A percentile compares a stretch with the other conserved stretches of the same genome.
Conservation (phyloP, 2,329 filamentous ascomycete genomes). For the Penicillium sp. region DNA sequence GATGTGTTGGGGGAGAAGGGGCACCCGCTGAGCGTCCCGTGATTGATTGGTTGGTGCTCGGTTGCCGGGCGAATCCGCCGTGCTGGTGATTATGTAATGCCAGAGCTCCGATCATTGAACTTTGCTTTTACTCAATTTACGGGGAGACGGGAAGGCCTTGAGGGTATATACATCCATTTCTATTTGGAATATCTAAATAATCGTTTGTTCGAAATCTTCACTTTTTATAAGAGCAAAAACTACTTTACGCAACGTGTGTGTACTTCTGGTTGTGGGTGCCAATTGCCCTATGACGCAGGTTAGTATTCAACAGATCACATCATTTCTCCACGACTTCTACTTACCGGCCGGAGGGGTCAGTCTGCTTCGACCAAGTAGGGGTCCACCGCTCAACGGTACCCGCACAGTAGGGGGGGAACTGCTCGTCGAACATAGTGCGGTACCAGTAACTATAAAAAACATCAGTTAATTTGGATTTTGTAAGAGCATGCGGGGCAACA, state of each 20-base stretch:
- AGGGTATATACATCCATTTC: constrained; percentile 3
- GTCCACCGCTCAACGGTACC: constrained; percentile 95
- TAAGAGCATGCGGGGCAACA: constrained; percentile 32
- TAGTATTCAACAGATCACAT: constrained; percentile 8
- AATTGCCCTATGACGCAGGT: constrained; percentile 62
- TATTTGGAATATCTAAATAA: constrained; percentile 14
- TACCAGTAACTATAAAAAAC: constrained; percentile 77
- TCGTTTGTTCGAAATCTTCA: background rate
- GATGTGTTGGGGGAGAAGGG: constrained; percentile 30
- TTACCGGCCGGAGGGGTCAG: constrained; percentile 88
- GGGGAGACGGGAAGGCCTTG: background rate
- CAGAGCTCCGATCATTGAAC: background rate
- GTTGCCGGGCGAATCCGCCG: constrained; percentile 40
- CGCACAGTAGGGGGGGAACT: constrained; percentile 90
- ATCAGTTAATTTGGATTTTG: background rate
- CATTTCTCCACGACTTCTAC: constrained; percentile 17
- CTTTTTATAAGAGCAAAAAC: constrained; percentile 22
- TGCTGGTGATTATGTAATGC: constrained; percentile 6
- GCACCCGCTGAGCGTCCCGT: constrained; percentile 27
- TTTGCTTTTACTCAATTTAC: background rate
- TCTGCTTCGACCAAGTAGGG: constrained; percentile 95
- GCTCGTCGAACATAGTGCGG: constrained; percentile 96
- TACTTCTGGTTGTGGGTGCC: constrained; percentile 75
- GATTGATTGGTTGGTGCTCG: constrained; percentile 39
- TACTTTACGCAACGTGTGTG: constrained; percentile 46